These are phyloP conservation scores for Echium plantagineum DNA, from an alignment of 257 asterid species.

Conservation along the genomic window DNA sequence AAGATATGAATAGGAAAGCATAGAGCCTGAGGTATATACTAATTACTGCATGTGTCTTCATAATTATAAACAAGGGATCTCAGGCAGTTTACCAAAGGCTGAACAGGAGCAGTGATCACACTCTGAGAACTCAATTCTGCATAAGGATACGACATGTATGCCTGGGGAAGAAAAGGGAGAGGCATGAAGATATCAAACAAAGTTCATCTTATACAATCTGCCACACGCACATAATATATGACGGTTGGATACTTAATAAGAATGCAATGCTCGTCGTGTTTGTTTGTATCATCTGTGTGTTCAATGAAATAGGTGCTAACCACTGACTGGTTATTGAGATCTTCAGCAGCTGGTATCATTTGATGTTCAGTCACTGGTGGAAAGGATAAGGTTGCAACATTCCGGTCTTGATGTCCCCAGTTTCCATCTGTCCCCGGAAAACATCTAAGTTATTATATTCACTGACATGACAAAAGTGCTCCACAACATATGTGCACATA, in stretches of 20 bases:
- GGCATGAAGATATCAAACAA: background rate
- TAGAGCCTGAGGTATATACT: background rate
- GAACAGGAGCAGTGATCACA: slow-evolving; percentile 6
- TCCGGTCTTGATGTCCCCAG: slow-evolving; percentile 19
- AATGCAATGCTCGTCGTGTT: too few species aligned
- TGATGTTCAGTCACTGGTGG: slow-evolving; percentile 14
- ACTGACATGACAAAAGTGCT: background rate
- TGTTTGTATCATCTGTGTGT: background rate
- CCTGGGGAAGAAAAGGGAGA: background rate
- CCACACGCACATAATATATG: background rate
- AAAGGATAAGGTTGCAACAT: slow-evolving; percentile 13
- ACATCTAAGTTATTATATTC: background rate
- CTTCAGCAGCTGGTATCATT: slow-evolving; percentile 19
- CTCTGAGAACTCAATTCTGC: slow-evolving; percentile 14
- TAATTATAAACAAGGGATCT: background rate
- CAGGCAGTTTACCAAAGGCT: slow-evolving; percentile 19
- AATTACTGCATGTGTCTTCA: background rate
- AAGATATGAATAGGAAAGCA: background rate
- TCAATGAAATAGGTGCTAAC: slow-evolving; percentile 18
- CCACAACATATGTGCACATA: background rate
- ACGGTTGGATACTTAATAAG: background rate
- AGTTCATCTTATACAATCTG: too few species aligned
- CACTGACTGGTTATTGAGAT: slow-evolving; percentile 23
- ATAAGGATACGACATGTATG: slow-evolving; percentile 9
- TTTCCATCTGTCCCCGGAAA: slow-evolving; percentile 20